These are phyloP conservation scores for Calophaca sinica DNA, from an alignment of 306 rosid species.

Conservation along the genomic window DNA sequence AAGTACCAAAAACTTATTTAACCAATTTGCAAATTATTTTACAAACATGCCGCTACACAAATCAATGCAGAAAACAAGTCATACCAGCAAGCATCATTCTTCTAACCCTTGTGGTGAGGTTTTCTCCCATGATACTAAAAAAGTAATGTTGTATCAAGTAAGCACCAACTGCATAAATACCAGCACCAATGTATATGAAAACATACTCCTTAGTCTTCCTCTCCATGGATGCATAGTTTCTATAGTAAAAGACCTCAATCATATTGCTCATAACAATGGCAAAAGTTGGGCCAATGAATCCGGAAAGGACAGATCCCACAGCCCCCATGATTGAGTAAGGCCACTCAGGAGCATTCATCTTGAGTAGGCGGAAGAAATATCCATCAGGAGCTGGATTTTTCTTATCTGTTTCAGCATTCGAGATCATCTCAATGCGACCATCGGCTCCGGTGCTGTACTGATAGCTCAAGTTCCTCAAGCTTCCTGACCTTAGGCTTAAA, in stretches of 20 bases:
- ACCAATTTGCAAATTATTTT: too few relatives aligned
- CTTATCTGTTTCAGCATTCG: conserved; percentile 90
- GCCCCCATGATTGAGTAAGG: conserved; percentile 99
- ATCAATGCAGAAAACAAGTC: conserved; percentile 4
- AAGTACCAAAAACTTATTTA: too few relatives aligned
- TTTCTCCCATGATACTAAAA: conserved; percentile 98
- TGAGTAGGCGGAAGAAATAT: conserved; percentile 81
- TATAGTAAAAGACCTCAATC: conserved; percentile 95
- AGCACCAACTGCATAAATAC: conserved; percentile 92
- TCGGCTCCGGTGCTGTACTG: conserved; percentile 95
- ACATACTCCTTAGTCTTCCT: conserved; percentile 92
- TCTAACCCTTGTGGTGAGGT: conserved; percentile 97
- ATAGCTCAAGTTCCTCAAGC: conserved; percentile 92
- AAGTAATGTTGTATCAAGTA: conserved; percentile 98
- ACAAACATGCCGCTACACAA: not conserved
- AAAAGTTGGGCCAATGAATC: conserved; percentile 95
- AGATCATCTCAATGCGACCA: conserved; percentile 96
- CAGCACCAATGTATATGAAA: conserved; percentile 92
- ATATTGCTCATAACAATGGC: conserved; percentile 98
- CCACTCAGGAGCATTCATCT: conserved; percentile 96
- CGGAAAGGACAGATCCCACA: conserved; percentile 87
- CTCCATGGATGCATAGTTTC: conserved; percentile 84
- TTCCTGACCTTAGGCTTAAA: conserved; percentile 88
- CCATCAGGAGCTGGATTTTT: conserved; percentile 88
- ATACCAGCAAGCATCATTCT: conserved; percentile 99